Percentiles rank a stretch among this genome's conserved stretches.
phyloP scores from a whole-genome alignment of 495 filamentous ascomycete species.

The Aspergillus mulundensis region DNA sequence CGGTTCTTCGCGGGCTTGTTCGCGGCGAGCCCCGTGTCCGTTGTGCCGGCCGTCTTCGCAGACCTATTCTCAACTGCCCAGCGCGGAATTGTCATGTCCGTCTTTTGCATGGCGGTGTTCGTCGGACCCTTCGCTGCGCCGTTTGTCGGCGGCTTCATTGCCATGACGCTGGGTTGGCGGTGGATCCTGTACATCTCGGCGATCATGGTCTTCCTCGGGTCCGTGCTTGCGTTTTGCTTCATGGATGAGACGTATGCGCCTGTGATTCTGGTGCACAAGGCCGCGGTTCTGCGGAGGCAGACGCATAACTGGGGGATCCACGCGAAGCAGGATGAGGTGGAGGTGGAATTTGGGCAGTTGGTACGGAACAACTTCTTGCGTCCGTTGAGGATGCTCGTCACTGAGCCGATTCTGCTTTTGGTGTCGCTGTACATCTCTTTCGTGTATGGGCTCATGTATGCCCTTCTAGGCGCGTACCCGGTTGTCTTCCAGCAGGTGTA shows the following conservation, averaged over 20 bases:
- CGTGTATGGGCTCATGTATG: conserved; percentile 44
- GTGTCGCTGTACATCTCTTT: conserved; percentile 46
- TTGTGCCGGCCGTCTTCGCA: conserved; percentile 48
- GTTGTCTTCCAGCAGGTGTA: conserved; percentile 36
- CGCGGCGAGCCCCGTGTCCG: conserved; percentile 46
- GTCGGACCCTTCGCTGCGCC: conserved; percentile 45
- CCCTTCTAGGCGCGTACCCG: conserved; percentile 41
- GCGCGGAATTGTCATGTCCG: conserved; percentile 46
- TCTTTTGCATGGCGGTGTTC: conserved; percentile 51
- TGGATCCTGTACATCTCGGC: conserved; percentile 46
- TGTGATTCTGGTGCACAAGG: conserved; percentile 37
- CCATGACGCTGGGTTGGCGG: conserved; percentile 41
- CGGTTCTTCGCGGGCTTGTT: conserved; percentile 51
- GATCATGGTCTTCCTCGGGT: conserved; percentile 31
- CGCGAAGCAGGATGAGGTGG: conserved; percentile 46
- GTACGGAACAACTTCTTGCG: conserved; percentile 40
- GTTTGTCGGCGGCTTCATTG: conserved; percentile 46
- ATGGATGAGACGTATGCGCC: conserved; percentile 40
- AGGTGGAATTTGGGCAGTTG: conserved; percentile 34
- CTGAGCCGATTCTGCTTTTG: conserved; percentile 44
- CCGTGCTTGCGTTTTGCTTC: conserved; percentile 25
- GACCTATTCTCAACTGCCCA: conserved; percentile 47
- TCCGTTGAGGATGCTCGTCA: conserved; percentile 41
- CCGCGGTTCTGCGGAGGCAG: conserved; percentile 32
- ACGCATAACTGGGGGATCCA: conserved; percentile 46